Evolutionary conservation across 2,329 filamentous ascomycete genomes (phyloP).

Genomic region (Fusarium longipes): DNA sequence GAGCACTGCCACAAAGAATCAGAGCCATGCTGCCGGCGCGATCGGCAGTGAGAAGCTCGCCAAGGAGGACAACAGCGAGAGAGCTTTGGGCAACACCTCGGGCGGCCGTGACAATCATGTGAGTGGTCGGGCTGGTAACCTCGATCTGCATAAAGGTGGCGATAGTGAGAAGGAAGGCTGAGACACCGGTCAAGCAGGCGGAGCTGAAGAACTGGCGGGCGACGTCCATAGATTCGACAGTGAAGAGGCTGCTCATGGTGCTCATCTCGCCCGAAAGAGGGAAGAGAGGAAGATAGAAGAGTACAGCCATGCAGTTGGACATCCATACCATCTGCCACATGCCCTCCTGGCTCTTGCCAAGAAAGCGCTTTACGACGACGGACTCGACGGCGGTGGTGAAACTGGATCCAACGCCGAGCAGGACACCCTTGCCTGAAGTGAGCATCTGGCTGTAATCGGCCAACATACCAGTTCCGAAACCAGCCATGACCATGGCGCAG

Average conservation of each 20-base stretch:
- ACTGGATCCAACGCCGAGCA: conserved; percentile 44
- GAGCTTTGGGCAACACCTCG: conserved; percentile 45
- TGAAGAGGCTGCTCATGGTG: conserved; percentile 37
- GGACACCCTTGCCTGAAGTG: conserved; percentile 43
- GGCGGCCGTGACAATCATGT: conserved; percentile 46
- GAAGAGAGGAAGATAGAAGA: conserved; percentile 44
- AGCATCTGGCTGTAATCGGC: conserved; percentile 46
- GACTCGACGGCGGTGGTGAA: conserved; percentile 46
- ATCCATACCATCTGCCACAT: conserved; percentile 49
- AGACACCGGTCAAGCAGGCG: conserved; percentile 42
- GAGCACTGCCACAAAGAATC: conserved; percentile 41
- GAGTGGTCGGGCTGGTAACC: conserved; percentile 45
- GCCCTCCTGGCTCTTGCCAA: conserved; percentile 44
- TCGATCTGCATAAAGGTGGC: conserved; percentile 47
- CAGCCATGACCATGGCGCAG: conserved; percentile 46
- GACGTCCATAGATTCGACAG: conserved; percentile 27
- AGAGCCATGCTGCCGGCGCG: conserved; percentile 45
- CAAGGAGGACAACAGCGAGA: conserved; percentile 43
- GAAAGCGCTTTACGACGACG: conserved; percentile 44
- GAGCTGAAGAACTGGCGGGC: conserved; percentile 40
- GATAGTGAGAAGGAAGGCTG: conserved; percentile 44
- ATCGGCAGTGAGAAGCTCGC: conserved; percentile 42
- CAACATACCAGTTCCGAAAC: conserved; percentile 45
- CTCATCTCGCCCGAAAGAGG: conserved; percentile 42
- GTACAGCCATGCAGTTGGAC: conserved; percentile 44